Evolutionary conservation across 768 basidiomycete genomes (phyloP), one percentile per base, ranked within the genome.

Genomic region (Rhizopogon sp.): DNA sequence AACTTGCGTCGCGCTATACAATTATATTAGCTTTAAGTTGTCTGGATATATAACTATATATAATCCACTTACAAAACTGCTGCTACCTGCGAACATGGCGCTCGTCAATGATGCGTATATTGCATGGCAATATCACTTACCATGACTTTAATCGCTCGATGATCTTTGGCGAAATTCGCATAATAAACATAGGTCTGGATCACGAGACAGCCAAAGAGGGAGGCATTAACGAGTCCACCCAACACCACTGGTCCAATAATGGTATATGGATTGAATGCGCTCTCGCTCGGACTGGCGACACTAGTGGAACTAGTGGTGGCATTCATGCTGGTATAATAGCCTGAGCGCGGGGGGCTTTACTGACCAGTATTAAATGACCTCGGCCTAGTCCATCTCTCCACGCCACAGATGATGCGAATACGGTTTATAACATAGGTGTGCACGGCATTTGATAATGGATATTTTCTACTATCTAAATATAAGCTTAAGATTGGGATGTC

Each of bases 161-260:
- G 28, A 35, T 62, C 61, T 5, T 51, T 45, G 2, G 39, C 16
- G 55, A 58, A 62, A 5, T 17, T 52, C 7, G 50, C 43, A 43
- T 58, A 54, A 50, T 62, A 62, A n/a, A 52, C 17, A 40, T 61
- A 54, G 16, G 41, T 39, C 50, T 62, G 61, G 41, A 53, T 20
- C 1, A 50, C 42, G 9, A 55, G 17, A 42, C 58, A 43, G 11
- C 61, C 61, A 20, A 62, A 60, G n/a, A 62, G 42, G 25, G 52
- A 45, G 6, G 52, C 39, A 3, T 57, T 56, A 1, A 55, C 35
- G 14, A 61, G 39, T n/a, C 44, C 53, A 16, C 61, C 60, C 20
- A 61, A 39, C 31, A 56, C 60, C 10, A 62, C 46, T 3, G 61
- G 58, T 13, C 55, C 61, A 33, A 58, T 25, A 37, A 55, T 39